Base-by-base conservation (phyloP, 2,329 filamentous ascomycete species). In the Penicillium expansum region DNA sequence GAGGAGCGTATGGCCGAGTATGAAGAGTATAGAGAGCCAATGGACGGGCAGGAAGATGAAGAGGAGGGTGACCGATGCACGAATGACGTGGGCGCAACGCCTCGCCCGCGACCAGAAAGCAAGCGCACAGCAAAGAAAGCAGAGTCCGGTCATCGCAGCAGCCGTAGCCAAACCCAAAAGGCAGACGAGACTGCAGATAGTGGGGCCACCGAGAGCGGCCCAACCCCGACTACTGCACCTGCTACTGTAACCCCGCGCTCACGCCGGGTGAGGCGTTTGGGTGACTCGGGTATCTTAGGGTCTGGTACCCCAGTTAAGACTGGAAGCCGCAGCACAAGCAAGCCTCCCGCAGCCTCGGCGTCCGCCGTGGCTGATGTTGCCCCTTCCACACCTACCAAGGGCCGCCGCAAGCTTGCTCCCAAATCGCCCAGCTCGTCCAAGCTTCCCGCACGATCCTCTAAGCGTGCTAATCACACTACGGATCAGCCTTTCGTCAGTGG, bases 1-100 rank as follows among this genome's bases (percentile, higher is more conserved):
- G 70, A 75, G 5, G 63, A 71, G 35, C 69, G 66, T n/a, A 68
- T 76, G 8, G 73, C 69, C 18, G 65, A 72, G 54, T 75, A 69
- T 48, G 68, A 73, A 52, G 71, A 69, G 32, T 65, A 67, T 10
- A 55, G 38, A 10, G 52, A 60, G n/a, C 29, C 38, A n/a, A 39
- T 57, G 4, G 60, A 61, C 2, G 53, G 63, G 5, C 61, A 55
- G 11, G 57, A 63, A 29, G 57, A 56, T 41, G 56, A 54, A 38
- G 60, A 57, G 49, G 54, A 52, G 50, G 51, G 35, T 29, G 55
- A 48, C 8, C 58, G 37, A 41, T 55, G 51, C 55, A 59, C 57
- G 29, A 56, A 65, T 62, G 67, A 72, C 58, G 56, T 64, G 48
- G 57, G 54, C 20, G 54, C 49, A 49, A 52, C 59, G 14, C 60